Evolutionary conservation across 2,329 filamentous ascomycete genomes (phyloP).

Genomic region (Botrytis sinoallii): DNA sequence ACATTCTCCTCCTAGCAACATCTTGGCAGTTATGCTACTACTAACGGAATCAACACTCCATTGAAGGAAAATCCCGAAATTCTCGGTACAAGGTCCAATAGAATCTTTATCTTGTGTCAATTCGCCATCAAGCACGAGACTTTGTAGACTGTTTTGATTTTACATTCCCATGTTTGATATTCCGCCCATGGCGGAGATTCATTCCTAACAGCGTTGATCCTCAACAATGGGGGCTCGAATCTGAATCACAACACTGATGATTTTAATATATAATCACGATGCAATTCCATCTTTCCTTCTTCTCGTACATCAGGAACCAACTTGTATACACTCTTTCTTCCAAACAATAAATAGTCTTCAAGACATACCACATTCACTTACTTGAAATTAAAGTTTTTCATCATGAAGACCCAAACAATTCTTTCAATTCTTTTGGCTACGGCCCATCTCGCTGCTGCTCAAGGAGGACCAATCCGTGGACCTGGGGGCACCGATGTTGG

Average conservation of each 20-base stretch:
- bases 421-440: slow-evolving; percentile 4
- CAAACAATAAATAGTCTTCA: slow-evolving; percentile 13
- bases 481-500: no score
- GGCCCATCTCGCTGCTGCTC: not conserved
- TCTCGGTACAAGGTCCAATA: not conserved
- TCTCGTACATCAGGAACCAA: slow-evolving; percentile 7
- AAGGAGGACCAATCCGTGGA: not conserved
- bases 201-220: not conserved
- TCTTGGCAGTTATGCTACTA: slow-evolving; percentile 7
- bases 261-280: slow-evolving; percentile 11
- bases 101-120: not conserved
- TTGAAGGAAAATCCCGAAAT: not conserved
- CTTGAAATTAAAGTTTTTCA: slow-evolving; percentile 3
- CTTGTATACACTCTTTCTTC: slow-evolving; percentile 18
- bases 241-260: not conserved
- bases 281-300: not conserved
- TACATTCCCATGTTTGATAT: slow-evolving; percentile 3
- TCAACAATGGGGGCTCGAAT: not conserved
- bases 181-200: not conserved
- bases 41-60: not conserved
- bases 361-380: slow-evolving; percentile 12
- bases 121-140: slow-evolving; percentile 1
- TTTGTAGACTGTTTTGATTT: not conserved
- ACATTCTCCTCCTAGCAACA: not conserved
- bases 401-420: slow-evolving; percentile 1